phyloP scores from a whole-genome alignment of 257 asterid genomes.

The Salvia miltiorrhiza region DNA sequence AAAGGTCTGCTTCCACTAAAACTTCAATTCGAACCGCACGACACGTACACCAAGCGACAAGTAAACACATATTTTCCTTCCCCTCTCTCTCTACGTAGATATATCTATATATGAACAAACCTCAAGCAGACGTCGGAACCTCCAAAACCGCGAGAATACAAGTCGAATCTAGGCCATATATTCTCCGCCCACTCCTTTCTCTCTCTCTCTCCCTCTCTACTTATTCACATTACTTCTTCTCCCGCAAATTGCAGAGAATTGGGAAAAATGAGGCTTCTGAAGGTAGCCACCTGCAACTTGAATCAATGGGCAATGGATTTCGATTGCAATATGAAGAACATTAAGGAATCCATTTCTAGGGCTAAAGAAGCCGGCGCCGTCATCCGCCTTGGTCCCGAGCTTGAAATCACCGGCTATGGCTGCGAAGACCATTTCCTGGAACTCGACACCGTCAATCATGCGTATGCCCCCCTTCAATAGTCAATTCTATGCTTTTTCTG shows the following conservation, averaged over 20 bases:
- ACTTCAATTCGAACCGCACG: too few species aligned
- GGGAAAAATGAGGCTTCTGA: slow-evolving; percentile 79
- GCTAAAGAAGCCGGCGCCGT: slow-evolving; percentile 89
- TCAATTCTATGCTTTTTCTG: slow-evolving; percentile 4
- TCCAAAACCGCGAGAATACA: slow-evolving; percentile 6
- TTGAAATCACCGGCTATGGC: slow-evolving; percentile 96
- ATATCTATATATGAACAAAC: neutral
- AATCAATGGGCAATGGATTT: slow-evolving; percentile 99
- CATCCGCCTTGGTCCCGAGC: slow-evolving; percentile 96
- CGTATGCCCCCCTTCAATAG: slow-evolving; percentile 64
- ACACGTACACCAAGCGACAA: too few species aligned
- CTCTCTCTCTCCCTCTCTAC: neutral
- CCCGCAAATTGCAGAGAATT: neutral
- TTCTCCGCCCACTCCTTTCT: slow-evolving; percentile 8
- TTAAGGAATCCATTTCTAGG: slow-evolving; percentile 72
- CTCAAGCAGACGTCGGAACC: neutral
- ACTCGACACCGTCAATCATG: slow-evolving; percentile 84
- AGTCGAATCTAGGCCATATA: slow-evolving; percentile 9
- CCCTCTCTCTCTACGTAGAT: too few species aligned
- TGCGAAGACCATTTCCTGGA: slow-evolving; percentile 95
- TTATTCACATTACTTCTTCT: neutral
- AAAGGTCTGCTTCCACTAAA: too few species aligned
- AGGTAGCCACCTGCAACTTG: slow-evolving; percentile 89
- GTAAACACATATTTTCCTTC: too few species aligned
- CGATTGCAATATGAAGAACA: slow-evolving; percentile 78